These are phyloP conservation scores for Moesziomyces parantarcticus DNA, from an alignment of 1,284 basidiomycete genomes.

Conservation along the genomic window DNA sequence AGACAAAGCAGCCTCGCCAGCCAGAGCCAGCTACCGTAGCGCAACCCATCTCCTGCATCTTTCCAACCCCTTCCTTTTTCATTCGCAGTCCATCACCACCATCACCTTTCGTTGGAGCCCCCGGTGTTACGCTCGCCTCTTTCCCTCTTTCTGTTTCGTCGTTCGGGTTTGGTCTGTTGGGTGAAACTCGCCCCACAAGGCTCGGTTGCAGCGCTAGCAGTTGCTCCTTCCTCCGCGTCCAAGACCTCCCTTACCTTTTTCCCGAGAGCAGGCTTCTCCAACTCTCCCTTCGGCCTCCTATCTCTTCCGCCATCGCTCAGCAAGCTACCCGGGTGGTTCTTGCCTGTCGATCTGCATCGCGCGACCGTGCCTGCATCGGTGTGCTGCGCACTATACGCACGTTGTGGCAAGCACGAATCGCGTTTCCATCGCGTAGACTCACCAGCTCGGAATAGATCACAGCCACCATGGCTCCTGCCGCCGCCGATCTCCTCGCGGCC, in stretches of 20 bases:
- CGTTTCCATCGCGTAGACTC: no score
- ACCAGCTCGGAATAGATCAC: background rate
- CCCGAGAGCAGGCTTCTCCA: constrained; percentile 40
- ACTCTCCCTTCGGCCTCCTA: constrained; percentile 3
- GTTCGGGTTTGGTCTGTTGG: constrained; percentile 20
- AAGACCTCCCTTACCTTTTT: constrained; percentile 5
- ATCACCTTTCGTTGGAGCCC: constrained; percentile 6
- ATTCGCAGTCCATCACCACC: no score
- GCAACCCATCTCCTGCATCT: no score
- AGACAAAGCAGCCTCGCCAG: no score
- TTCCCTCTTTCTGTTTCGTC: constrained; percentile 10
- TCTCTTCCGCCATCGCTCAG: constrained; percentile 13
- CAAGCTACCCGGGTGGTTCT: constrained; percentile 23
- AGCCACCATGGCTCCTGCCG: constrained; percentile 45
- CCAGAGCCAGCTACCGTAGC: no score
- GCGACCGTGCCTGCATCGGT: no score
- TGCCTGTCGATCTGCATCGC: no score
- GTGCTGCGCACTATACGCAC: no score
- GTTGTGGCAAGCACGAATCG: no score
- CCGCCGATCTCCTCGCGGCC: constrained; percentile 53
- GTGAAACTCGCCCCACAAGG: constrained; percentile 7
- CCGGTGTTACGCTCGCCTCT: constrained; percentile 12
- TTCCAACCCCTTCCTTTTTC: no score
- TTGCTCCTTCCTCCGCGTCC: background rate
- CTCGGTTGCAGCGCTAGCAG: constrained; percentile 8